Percentiles rank a stretch among this genome's conserved stretches.
Conservation (phyloP, 805 yeast species). For the Wickerhamiella dianesei region DNA sequence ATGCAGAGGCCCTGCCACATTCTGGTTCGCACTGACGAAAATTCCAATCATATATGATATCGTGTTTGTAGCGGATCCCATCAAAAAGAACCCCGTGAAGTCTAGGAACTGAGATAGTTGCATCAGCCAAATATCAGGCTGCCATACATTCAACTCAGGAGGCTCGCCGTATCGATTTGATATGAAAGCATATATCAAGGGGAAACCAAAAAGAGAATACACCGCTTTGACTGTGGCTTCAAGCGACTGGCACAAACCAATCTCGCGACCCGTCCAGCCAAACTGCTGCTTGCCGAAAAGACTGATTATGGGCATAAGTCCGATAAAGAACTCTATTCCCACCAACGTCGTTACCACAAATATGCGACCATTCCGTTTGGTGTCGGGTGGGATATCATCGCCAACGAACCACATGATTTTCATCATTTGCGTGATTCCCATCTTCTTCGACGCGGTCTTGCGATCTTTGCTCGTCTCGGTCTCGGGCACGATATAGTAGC, state of each 20-base stretch:
- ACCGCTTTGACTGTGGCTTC: constrained; percentile 5
- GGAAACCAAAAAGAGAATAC: constrained; percentile 12
- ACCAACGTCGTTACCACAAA: constrained; percentile 7
- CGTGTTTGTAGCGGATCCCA: constrained; percentile 5
- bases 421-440: not conserved
- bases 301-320: constrained; percentile 8
- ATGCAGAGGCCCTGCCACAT: constrained; percentile 11
- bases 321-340: constrained; percentile 11
- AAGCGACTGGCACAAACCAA: constrained; percentile 7
- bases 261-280: constrained; percentile 6
- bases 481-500: not conserved
- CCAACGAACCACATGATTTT: not conserved
- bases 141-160: constrained; percentile 4
- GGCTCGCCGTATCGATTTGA: constrained; percentile 6
- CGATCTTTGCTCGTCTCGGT: not conserved
- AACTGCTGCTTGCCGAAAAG: constrained; percentile 11
- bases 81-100: constrained; percentile 2
- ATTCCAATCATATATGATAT: constrained; percentile 5
- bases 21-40: constrained; percentile 9
- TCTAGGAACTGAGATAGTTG: constrained; percentile 4
- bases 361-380: constrained; percentile 7
- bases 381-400: not conserved
- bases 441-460: not conserved
- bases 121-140: constrained; percentile 10
- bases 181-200: constrained; percentile 6